Conservation (phyloP, 805 yeast species). For the Starmerella kuoi region DNA sequence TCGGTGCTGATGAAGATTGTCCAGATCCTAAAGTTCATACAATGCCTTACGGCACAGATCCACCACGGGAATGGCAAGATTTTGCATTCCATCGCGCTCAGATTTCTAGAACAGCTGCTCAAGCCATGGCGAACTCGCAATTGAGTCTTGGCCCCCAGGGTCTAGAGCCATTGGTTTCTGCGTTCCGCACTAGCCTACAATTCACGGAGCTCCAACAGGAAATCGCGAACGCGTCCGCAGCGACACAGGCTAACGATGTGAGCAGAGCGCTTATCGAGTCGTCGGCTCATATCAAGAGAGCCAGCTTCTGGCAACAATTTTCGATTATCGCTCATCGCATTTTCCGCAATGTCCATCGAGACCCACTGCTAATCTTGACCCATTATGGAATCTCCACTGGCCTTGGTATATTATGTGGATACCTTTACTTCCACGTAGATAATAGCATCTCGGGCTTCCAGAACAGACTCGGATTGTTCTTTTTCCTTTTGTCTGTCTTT, state of each 20-base stretch:
- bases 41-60: constrained; percentile 18
- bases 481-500: constrained; percentile 78
- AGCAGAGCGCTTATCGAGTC: background rate
- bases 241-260: background rate
- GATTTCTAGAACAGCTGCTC: constrained; percentile 17
- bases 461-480: constrained; percentile 84
- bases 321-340: constrained; percentile 71
- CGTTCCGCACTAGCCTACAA: constrained; percentile 24
- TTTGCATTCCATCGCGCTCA: constrained; percentile 21
- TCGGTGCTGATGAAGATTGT: constrained; percentile 19
- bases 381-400: constrained; percentile 68
- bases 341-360: constrained; percentile 82
- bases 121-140: constrained; percentile 19
- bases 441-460: constrained; percentile 95
- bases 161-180: constrained; percentile 25
- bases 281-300: constrained; percentile 30
- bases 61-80: constrained; percentile 22
- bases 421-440: constrained; percentile 65
- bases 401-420: constrained; percentile 77
- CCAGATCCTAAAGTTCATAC: constrained; percentile 19
- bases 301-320: constrained; percentile 54
- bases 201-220: constrained; percentile 21
- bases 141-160: constrained; percentile 22
- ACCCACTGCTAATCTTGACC: constrained; percentile 75
- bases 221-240: constrained; percentile 17